Conservation (phyloP, 148 eudicot species). For the Spergularia bocconei region DNA sequence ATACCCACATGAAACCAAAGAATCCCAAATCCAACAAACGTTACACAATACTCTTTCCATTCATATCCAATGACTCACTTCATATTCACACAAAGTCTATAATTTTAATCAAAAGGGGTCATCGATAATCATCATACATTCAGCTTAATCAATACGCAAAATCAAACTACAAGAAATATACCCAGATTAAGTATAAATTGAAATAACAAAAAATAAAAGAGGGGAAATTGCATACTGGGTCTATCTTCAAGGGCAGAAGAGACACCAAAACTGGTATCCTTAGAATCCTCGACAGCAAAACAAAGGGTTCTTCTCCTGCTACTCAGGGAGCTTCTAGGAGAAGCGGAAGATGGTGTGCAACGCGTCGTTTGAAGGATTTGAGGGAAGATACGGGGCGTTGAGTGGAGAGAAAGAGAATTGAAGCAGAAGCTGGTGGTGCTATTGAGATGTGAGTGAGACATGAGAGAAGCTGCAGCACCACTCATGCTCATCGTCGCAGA, state of each 20-base stretch:
- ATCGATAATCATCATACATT: not conserved
- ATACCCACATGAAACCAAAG: not conserved
- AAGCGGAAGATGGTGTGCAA: conserved; percentile 19
- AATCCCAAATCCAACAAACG: not conserved
- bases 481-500: conserved; percentile 24
- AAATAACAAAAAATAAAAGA: not conserved
- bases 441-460: conserved; percentile 43
- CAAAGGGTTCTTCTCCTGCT: conserved; percentile 33
- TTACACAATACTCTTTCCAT: not conserved
- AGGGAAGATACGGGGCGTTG: conserved; percentile 27
- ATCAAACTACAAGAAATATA: not conserved
- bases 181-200: not conserved
- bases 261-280: conserved; percentile 29
- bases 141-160: not conserved
- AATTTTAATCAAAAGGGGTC: too few species aligned
- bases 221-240: conserved; percentile 31
- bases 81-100: too few species aligned
- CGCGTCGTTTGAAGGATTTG: conserved; percentile 25
- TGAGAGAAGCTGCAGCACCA: conserved; percentile 36
- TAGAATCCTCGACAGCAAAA: conserved; percentile 62
- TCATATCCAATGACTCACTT: too few species aligned
- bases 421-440: conserved; percentile 28
- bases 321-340: conserved; percentile 14
- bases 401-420: conserved; percentile 37
- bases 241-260: conserved; percentile 49